These are phyloP conservation scores for Paragyromitra xinjiangensis DNA, from an alignment of 495 filamentous ascomycete genomes.

Conservation along the genomic window DNA sequence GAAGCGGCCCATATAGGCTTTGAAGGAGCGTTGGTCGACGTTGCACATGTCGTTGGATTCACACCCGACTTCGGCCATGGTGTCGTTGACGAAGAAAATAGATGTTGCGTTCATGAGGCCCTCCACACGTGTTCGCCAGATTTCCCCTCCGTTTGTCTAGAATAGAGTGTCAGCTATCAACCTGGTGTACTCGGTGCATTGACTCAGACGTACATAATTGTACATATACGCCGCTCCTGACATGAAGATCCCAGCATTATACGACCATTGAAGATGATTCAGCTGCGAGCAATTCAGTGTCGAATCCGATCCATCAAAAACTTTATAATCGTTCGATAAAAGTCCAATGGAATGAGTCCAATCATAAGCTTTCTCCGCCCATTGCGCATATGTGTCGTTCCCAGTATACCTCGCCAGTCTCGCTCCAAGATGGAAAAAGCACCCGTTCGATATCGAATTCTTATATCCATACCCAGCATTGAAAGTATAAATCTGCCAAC, in stretches of 20 bases:
- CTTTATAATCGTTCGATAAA: slow-evolving; percentile 68
- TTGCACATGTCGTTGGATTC: slow-evolving; percentile 66
- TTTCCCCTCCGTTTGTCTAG: slow-evolving; percentile 57
- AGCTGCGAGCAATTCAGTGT: slow-evolving; percentile 55
- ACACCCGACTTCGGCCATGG: slow-evolving; percentile 74
- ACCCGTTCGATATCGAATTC: slow-evolving; percentile 82
- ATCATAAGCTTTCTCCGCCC: slow-evolving; percentile 76
- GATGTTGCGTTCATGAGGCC: slow-evolving; percentile 69
- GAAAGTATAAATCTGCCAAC: slow-evolving; percentile 87
- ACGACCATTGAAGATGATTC: slow-evolving; percentile 67
- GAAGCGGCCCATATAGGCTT: slow-evolving; percentile 85
- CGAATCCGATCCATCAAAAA: slow-evolving; percentile 74
- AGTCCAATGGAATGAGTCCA: slow-evolving; percentile 74
- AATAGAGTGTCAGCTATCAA: slow-evolving; percentile 35
- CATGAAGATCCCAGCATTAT: slow-evolving; percentile 72
- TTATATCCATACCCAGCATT: slow-evolving; percentile 85
- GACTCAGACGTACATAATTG: slow-evolving; percentile 62
- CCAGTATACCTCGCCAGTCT: slow-evolving; percentile 78
- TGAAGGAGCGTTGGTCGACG: slow-evolving; percentile 83
- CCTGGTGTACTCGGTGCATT: neutral
- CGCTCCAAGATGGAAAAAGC: slow-evolving; percentile 81
- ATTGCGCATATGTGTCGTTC: slow-evolving; percentile 80
- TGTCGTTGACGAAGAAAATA: slow-evolving; percentile 69
- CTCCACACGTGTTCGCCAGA: slow-evolving; percentile 46
- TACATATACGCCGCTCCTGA: slow-evolving; percentile 77